A percentile compares a stretch with the other conserved stretches of the same genome.
phyloP scores from a whole-genome alignment of 2,329 filamentous ascomycete species.

The Pestalotiopsis sp. region DNA sequence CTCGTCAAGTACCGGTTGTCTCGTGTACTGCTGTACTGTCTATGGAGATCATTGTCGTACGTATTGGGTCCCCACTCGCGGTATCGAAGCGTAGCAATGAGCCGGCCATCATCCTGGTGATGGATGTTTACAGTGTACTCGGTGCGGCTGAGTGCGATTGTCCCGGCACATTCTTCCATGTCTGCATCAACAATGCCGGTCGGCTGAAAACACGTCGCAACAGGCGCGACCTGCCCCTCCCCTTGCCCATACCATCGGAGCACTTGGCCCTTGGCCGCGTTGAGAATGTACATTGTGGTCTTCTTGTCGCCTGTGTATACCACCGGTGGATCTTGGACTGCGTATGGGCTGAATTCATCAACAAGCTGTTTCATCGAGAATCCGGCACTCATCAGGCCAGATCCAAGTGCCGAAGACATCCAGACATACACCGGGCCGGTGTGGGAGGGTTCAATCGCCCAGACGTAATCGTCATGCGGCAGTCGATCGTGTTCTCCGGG shows the following conservation, averaged over 20 bases:
- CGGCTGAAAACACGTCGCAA: conserved; percentile 74
- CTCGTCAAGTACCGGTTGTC: conserved; percentile 90
- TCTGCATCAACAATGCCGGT: conserved; percentile 65
- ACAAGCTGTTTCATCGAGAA: conserved; percentile 85
- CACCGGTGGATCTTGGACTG: conserved; percentile 73
- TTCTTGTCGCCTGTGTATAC: conserved; percentile 92
- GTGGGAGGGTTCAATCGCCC: conserved; percentile 91
- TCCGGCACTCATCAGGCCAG: conserved; percentile 66
- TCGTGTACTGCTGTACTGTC: conserved; percentile 78
- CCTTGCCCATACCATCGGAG: conserved; percentile 82
- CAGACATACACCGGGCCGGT: conserved; percentile 89
- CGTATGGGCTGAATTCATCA: conserved; percentile 79
- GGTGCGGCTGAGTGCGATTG: conserved; percentile 80
- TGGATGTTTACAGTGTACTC: conserved; percentile 91
- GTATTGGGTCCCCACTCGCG: conserved; percentile 95
- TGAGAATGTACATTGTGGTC: conserved; percentile 85
- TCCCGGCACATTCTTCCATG: conserved; percentile 78
- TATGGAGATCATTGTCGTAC: conserved; percentile 82
- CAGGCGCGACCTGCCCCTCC: conserved; percentile 68
- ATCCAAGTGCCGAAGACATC: conserved; percentile 64
- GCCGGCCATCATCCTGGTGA: conserved; percentile 70
- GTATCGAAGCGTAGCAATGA: conserved; percentile 88
- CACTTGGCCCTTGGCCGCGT: conserved; percentile 82
- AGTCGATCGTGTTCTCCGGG: conserved; percentile 56
- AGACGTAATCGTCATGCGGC: conserved; percentile 82